phyloP scores from a whole-genome alignment of 2,329 filamentous ascomycete genomes.

The Cladophialophora chaetospira region DNA sequence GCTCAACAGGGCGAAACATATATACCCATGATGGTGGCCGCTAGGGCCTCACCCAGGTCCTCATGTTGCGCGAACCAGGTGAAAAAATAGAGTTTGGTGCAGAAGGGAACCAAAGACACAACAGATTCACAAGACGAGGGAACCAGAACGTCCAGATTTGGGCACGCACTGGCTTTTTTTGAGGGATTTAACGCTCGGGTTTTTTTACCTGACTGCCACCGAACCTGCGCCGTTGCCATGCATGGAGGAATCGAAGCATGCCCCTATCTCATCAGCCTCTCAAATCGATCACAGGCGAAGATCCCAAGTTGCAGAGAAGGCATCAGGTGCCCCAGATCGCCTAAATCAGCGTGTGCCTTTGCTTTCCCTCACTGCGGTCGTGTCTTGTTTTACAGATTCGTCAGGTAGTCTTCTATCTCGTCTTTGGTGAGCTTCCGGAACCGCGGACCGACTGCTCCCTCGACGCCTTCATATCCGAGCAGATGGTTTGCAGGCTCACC shows the following conservation, averaged over 20 bases:
- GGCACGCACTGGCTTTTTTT: neutral
- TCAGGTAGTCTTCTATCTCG: conserved; percentile 99
- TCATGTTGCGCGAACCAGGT: too few relatives aligned
- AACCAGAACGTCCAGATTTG: neutral
- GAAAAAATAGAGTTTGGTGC: neutral
- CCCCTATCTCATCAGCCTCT: neutral
- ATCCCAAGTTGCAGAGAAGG: too few relatives aligned
- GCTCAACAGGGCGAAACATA: neutral
- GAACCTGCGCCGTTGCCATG: neutral
- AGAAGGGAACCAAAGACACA: neutral
- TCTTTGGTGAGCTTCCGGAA: conserved; percentile 95
- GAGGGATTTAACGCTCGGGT: too few relatives aligned
- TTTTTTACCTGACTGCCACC: too few relatives aligned
- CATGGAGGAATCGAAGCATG: neutral
- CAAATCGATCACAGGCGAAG: too few relatives aligned
- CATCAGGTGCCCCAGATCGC: too few relatives aligned
- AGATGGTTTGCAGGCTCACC: conserved; percentile 91
- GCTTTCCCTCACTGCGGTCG: too few relatives aligned
- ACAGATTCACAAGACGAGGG: neutral
- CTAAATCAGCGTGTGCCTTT: too few relatives aligned
- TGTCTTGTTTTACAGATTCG: conserved; percentile 72
- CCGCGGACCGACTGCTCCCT: conserved; percentile 78
- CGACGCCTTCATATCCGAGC: conserved; percentile 85
- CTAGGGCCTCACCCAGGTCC: neutral
- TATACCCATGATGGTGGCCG: neutral